Conservation (phyloP, 441 rosid species). For the Rhodomyrtus psidioides region DNA sequence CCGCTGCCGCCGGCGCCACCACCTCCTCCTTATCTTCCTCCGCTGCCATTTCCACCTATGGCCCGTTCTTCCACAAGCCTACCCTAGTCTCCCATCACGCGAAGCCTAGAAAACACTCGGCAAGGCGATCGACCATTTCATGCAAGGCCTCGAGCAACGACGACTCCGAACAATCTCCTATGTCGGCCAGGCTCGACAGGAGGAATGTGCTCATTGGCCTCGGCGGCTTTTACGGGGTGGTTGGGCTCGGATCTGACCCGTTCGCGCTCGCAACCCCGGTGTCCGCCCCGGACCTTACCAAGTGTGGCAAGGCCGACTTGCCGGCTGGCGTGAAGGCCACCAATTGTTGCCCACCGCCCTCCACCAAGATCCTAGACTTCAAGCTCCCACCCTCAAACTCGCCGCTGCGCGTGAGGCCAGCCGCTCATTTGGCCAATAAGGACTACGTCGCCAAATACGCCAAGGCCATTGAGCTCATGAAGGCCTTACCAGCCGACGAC, state of each 20-base stretch:
- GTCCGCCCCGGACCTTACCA: conserved; percentile 22
- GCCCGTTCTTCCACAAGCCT: conserved; percentile 11
- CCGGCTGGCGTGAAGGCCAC: conserved; percentile 20
- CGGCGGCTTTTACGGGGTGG: conserved; percentile 31
- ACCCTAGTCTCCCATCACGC: conserved; percentile 9
- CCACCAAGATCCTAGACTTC: conserved; percentile 34
- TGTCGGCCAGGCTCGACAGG: conserved; percentile 21
- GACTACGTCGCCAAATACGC: conserved; percentile 38
- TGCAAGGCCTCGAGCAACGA: conserved; percentile 18
- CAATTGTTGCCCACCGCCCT: conserved; percentile 53
- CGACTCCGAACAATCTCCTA: conserved; percentile 7
- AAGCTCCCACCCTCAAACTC: conserved; percentile 21
- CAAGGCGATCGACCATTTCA: neutral
- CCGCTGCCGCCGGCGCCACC: neutral
- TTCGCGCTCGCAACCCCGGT: conserved; percentile 27
- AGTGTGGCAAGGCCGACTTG: conserved; percentile 31
- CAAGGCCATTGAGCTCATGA: conserved; percentile 53
- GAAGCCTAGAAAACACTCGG: neutral
- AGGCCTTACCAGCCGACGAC: conserved; percentile 47
- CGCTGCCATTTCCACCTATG: neutral
- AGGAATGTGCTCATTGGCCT: conserved; percentile 46
- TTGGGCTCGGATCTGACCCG: conserved; percentile 10
- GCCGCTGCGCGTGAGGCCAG: conserved; percentile 29
- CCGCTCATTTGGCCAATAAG: conserved; percentile 33
- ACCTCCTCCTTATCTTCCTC: neutral